Conservation (phyloP, 768 basidiomycete genomes). For the Termitomyces sp. region DNA sequence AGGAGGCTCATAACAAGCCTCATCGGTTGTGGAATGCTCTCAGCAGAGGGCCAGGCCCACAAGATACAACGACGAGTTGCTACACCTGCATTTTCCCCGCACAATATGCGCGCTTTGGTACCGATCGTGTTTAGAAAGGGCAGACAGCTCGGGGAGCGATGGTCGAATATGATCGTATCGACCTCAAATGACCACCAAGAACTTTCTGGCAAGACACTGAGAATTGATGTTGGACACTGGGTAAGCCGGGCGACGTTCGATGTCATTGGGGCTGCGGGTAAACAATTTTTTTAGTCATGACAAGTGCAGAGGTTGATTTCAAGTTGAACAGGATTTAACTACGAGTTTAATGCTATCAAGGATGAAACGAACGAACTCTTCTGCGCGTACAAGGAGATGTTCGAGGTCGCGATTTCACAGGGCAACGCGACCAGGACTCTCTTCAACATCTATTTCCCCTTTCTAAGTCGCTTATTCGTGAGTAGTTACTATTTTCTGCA, state of each 20-base stretch:
- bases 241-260: constrained; percentile 85
- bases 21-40: constrained; percentile 82
- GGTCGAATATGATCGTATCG: constrained; percentile 45
- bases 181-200: not conserved
- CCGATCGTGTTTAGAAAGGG: constrained; percentile 75
- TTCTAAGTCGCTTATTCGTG: constrained; percentile 54
- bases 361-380: constrained; percentile 79
- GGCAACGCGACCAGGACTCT: constrained; percentile 41
- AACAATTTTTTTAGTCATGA: constrained; percentile 12
- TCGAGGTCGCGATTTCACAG: constrained; percentile 70
- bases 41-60: constrained; percentile 78
- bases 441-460: constrained; percentile 60
- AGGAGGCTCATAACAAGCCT: constrained; percentile 71
- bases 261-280: constrained; percentile 87
- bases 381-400: constrained; percentile 83
- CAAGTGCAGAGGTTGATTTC: not conserved
- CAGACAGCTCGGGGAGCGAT: constrained; percentile 55
- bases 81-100: constrained; percentile 75
- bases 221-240: constrained; percentile 78
- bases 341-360: constrained; percentile 81
- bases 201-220: constrained; percentile 25
- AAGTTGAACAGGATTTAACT: constrained; percentile 66
- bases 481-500: constrained; percentile 24
- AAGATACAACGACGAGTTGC: constrained; percentile 77
- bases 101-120: constrained; percentile 69